phyloP scores from a whole-genome alignment of 2,329 filamentous ascomycete species.

The Rhynchosporium secalis region DNA sequence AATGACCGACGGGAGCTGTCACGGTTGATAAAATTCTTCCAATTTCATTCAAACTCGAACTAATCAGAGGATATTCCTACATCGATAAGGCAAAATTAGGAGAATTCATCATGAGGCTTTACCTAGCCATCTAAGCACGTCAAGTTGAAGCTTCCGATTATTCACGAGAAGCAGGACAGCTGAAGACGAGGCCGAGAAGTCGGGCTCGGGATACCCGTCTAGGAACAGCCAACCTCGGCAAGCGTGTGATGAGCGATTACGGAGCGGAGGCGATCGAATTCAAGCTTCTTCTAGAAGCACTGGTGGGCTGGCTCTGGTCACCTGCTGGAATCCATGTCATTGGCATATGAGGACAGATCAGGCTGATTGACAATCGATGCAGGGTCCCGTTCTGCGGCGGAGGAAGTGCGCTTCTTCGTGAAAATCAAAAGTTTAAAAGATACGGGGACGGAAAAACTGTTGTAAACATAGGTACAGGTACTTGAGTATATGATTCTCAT shows the following conservation, averaged over 20 bases:
- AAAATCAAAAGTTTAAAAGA: not conserved
- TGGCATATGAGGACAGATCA: not conserved
- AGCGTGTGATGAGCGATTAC: not conserved
- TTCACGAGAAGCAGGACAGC: not conserved
- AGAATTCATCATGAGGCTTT: too few relatives aligned
- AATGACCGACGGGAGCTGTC: too few relatives aligned
- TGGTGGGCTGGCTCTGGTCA: too few relatives aligned
- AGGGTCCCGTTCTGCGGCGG: constrained; percentile 6
- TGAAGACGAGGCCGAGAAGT: not conserved
- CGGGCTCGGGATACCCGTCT: constrained; percentile 3
- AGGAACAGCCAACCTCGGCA: not conserved
- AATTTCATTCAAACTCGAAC: not conserved
- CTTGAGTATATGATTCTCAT: too few relatives aligned
- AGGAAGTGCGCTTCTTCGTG: not conserved
- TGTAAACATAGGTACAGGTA: too few relatives aligned
- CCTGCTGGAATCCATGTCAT: not conserved
- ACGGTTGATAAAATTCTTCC: too few relatives aligned
- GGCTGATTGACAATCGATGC: not conserved
- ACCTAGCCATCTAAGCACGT: too few relatives aligned
- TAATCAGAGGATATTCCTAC: not conserved
- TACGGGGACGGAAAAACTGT: too few relatives aligned
- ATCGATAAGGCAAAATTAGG: not conserved
- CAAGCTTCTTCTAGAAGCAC: constrained; percentile 10
- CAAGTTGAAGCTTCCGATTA: too few relatives aligned
- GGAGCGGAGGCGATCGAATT: not conserved